These are phyloP conservation scores for Salvia miltiorrhiza DNA, from an alignment of 257 asterid genomes.

Conservation along the genomic window DNA sequence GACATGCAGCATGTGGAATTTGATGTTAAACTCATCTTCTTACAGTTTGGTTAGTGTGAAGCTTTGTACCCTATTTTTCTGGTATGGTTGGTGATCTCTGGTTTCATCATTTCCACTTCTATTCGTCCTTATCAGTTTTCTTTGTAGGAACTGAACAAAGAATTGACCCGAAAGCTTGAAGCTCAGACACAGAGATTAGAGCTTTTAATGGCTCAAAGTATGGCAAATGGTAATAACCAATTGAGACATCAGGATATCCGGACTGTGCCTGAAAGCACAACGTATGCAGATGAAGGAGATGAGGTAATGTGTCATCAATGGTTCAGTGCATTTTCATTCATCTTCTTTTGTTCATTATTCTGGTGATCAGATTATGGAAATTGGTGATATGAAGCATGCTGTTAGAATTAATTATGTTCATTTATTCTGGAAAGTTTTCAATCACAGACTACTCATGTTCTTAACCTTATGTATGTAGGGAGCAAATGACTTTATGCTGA, in stretches of 20 bases:
- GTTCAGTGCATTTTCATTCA: neutral
- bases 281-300: conserved; percentile 98
- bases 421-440: too few relatives aligned
- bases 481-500: neutral
- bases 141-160: conserved; percentile 76
- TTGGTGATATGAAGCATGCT: neutral
- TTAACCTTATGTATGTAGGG: neutral
- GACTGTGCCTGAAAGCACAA: conserved; percentile 32
- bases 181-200: conserved; percentile 94
- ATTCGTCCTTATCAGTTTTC: conserved; percentile 20
- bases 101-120: conserved; percentile 6
- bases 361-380: neutral
- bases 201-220: conserved; percentile 82
- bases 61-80: neutral
- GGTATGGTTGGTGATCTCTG: conserved; percentile 4
- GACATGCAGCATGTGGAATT: neutral
- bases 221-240: conserved; percentile 54
- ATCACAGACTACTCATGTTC: too few relatives aligned
- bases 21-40: neutral
- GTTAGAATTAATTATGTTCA: neutral
- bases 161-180: conserved; percentile 83
- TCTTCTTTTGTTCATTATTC: neutral
- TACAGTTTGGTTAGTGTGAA: neutral
- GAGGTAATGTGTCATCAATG: conserved; percentile 54
- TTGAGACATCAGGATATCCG: conserved; percentile 51